Percentiles rank a stretch among this genome's conserved stretches.
Evolutionary conservation across 768 basidiomycete genomes (phyloP).

Genomic region (Omphalotus guepiniiformis): DNA sequence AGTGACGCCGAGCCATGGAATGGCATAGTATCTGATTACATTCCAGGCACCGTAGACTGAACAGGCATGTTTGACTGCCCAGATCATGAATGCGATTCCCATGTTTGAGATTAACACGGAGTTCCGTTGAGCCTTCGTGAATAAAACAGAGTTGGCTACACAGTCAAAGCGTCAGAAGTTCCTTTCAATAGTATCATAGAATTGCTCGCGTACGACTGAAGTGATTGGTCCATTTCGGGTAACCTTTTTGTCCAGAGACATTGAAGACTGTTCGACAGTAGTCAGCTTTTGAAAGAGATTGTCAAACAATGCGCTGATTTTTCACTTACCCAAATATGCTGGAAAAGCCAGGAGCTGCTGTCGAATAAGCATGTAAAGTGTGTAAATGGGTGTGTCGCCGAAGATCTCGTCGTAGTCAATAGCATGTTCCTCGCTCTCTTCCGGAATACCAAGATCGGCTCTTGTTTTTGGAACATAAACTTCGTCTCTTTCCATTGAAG

Average conservation of each 20-base stretch:
- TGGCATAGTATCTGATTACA: constrained; percentile 46
- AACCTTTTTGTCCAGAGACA: constrained; percentile 56
- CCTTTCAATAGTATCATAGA: constrained; percentile 30
- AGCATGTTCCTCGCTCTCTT: constrained; percentile 8
- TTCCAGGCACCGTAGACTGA: constrained; percentile 31
- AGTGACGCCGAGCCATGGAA: constrained; percentile 52
- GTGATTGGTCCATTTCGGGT: constrained; percentile 64
- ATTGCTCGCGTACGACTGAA: constrained; percentile 58
- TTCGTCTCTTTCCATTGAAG: constrained; percentile 23
- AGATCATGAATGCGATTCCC: constrained; percentile 48
- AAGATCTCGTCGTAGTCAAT: constrained; percentile 34
- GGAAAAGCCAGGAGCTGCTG: constrained; percentile 41
- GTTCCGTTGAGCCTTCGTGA: constrained; percentile 47
- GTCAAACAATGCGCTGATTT: constrained; percentile 8
- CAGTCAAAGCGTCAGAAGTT: not conserved
- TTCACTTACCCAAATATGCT: constrained; percentile 34
- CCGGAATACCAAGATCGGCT: constrained; percentile 31
- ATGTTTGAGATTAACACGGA: constrained; percentile 54
- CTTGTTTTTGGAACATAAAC: constrained; percentile 38
- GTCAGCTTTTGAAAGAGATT: not conserved
- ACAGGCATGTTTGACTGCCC: constrained; percentile 32
- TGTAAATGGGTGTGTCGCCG: constrained; percentile 40
- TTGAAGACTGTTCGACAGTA: constrained; percentile 45
- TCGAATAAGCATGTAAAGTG: constrained; percentile 32
- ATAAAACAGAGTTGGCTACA: constrained; percentile 52